These are phyloP conservation scores for Pythium volutum DNA, from an alignment of 352 stramenopile species.

Conservation along the genomic window DNA sequence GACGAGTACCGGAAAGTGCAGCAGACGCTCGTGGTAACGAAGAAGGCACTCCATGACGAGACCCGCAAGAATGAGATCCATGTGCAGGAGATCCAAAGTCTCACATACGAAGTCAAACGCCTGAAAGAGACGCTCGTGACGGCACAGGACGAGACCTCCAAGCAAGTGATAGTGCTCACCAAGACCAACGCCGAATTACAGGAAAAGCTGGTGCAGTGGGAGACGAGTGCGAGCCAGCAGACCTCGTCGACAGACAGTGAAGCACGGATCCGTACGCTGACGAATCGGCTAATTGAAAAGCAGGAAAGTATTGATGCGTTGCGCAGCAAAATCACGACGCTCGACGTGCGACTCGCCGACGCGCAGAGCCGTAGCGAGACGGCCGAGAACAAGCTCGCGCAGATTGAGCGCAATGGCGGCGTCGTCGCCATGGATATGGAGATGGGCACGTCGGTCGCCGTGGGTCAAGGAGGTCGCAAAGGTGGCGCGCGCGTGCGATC, in stretches of 20 bases:
- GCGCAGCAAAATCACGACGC: conserved; percentile 60
- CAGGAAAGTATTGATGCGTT: conserved; percentile 73
- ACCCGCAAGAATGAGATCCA: conserved; percentile 60
- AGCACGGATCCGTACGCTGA: conserved; percentile 71
- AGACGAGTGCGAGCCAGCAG: conserved; percentile 20
- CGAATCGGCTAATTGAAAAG: conserved; percentile 79
- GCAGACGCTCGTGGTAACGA: conserved; percentile 60
- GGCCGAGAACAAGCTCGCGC: conserved; percentile 58
- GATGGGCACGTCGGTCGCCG: conserved; percentile 37
- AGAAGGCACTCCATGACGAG: conserved; percentile 78
- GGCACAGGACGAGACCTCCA: conserved; percentile 33
- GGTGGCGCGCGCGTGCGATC: conserved; percentile 34
- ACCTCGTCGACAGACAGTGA: conserved; percentile 37
- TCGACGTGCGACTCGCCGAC: conserved; percentile 68
- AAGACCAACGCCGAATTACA: conserved; percentile 49
- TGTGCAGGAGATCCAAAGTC: conserved; percentile 55
- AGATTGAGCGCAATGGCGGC: conserved; percentile 62
- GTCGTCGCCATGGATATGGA: conserved; percentile 62
- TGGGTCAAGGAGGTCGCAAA: conserved; percentile 23
- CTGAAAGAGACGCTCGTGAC: conserved; percentile 41
- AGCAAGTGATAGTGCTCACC: conserved; percentile 35
- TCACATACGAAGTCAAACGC: conserved; percentile 51
- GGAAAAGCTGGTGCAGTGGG: conserved; percentile 39
- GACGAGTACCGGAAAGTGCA: conserved; percentile 63
- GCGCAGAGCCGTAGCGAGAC: conserved; percentile 37